Evolutionary conservation across 2,329 filamentous ascomycete species (phyloP).

Genomic region (Aspergillus sp.): DNA sequence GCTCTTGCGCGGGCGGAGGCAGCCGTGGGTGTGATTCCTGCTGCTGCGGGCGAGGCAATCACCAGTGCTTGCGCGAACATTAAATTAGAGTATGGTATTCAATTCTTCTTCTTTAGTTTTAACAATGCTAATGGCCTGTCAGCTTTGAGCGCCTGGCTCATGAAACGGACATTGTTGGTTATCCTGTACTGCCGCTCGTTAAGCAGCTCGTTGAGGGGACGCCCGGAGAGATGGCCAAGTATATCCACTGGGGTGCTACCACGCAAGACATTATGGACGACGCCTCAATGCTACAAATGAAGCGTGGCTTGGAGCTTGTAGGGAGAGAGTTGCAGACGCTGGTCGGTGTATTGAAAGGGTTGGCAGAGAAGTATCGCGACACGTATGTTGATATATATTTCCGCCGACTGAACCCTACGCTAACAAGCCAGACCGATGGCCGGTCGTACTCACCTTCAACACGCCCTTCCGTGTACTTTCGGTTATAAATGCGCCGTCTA

Average conservation of each 20-base stretch:
- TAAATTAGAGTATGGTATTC: not conserved
- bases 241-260: constrained; percentile 59
- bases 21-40: constrained; percentile 48
- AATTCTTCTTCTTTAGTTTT: not conserved
- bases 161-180: constrained; percentile 55
- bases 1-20: constrained; percentile 54
- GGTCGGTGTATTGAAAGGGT: not conserved
- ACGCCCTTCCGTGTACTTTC: constrained; percentile 55
- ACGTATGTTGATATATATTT: not conserved
- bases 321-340: constrained; percentile 33
- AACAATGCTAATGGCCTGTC: not conserved
- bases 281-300: constrained; percentile 53
- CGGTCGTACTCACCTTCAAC: constrained; percentile 56
- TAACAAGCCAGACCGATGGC: constrained; percentile 47
- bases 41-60: constrained; percentile 34
- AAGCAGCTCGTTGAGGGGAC: constrained; percentile 45
- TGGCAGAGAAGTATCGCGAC: constrained; percentile 3
- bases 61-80: constrained; percentile 38
- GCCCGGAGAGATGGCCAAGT: constrained; percentile 33
- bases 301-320: constrained; percentile 42
- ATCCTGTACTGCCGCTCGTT: constrained; percentile 54
- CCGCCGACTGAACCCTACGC: not conserved
- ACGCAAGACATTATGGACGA: constrained; percentile 60
- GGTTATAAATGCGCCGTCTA: constrained; percentile 48
- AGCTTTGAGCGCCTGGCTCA: constrained; percentile 40